Conservation (phyloP, 225 moss, liverwort and hornwort genomes). For the Straminergon stramineum region DNA sequence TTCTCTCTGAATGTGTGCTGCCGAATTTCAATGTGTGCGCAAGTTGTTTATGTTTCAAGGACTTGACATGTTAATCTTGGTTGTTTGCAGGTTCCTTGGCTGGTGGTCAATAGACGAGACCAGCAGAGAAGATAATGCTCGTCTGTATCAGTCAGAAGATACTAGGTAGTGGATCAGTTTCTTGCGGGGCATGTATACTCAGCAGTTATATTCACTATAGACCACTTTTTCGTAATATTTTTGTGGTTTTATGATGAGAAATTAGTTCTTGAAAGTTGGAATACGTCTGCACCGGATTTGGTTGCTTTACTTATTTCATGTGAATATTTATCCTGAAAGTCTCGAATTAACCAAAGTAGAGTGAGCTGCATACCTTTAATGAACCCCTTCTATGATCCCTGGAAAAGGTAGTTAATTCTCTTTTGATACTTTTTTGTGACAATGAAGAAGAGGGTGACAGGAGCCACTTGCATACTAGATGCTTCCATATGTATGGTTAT, state of each 20-base stretch:
- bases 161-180: constrained; percentile 43
- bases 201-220: not conserved
- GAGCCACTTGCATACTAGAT: not conserved
- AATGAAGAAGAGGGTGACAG: not conserved
- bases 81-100: constrained; percentile 66
- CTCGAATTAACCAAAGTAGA: not conserved
- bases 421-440: not conserved
- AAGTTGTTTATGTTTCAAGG: not conserved
- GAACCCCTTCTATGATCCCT: not conserved
- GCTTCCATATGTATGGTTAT: not conserved
- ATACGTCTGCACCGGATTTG: not conserved
- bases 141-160: constrained; percentile 66
- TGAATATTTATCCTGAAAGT: not conserved
- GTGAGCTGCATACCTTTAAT: not conserved
- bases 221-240: not conserved
- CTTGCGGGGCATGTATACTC: not conserved
- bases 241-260: not conserved
- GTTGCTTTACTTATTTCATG: not conserved
- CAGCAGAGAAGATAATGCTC: constrained; percentile 93
- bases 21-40: not conserved
- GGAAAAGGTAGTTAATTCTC: not conserved
- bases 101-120: constrained; percentile 99
- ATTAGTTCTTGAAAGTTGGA: not conserved
- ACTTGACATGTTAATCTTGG: not conserved
- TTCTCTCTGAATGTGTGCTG: not conserved